These are phyloP conservation scores for Skeletonema grethae DNA, from an alignment of 108 stramenopile species.

Conservation along the genomic window DNA sequence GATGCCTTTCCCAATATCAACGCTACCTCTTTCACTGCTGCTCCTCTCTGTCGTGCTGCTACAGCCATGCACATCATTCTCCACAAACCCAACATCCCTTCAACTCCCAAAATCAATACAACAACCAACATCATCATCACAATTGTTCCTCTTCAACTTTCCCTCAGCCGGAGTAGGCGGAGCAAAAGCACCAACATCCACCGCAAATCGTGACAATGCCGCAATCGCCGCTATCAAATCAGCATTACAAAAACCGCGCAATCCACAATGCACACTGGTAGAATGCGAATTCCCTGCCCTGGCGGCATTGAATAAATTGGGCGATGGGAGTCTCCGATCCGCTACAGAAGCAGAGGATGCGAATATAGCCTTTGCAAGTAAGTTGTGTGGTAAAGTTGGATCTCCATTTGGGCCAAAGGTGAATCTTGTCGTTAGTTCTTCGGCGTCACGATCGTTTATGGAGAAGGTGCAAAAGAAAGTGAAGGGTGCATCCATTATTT, in stretches of 20 bases:
- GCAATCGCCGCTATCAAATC: constrained; percentile 63
- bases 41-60: too few relatives aligned
- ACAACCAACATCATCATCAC: too few relatives aligned
- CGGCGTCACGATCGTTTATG: constrained; percentile 48
- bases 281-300: constrained; percentile 81
- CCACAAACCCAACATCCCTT: too few relatives aligned
- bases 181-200: constrained; percentile 21
- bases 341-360: constrained; percentile 68
- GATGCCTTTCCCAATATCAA: too few relatives aligned
- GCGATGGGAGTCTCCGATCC: constrained; percentile 71
- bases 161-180: too few relatives aligned
- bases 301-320: constrained; percentile 67
- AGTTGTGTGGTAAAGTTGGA: constrained; percentile 47
- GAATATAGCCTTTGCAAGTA: constrained; percentile 58
- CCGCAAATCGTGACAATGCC: constrained; percentile 43
- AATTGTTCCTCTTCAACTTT: too few relatives aligned
- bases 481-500: constrained; percentile 21
- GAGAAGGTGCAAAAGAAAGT: constrained; percentile 49
- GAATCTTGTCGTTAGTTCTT: constrained; percentile 47
- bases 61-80: too few relatives aligned
- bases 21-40: too few relatives aligned
- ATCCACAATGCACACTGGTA: constrained; percentile 52
- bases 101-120: too few relatives aligned
- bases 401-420: constrained; percentile 55
- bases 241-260: constrained; percentile 55